Conservation (phyloP, 768 basidiomycete genomes). For the Mycena leptocephala region DNA sequence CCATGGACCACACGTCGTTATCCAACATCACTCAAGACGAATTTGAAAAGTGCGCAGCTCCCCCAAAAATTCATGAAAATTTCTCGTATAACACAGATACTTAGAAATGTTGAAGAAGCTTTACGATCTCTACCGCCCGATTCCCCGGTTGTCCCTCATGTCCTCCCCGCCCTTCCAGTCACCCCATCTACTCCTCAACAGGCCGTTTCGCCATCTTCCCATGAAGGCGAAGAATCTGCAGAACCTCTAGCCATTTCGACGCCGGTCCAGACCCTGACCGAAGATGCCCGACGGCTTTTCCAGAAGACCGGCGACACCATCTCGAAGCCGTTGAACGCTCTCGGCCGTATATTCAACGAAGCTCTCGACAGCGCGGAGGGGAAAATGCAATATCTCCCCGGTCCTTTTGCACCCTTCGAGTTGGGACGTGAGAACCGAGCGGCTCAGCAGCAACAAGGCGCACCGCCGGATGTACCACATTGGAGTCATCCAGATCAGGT, state of each 20-base stretch:
- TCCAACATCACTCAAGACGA: conserved; percentile 96
- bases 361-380: conserved; percentile 83
- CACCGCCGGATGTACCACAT: conserved; percentile 52
- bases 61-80: background rate
- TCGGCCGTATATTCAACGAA: conserved; percentile 90
- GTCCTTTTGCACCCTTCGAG: conserved; percentile 81
- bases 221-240: conserved; percentile 93
- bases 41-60: conserved; percentile 79
- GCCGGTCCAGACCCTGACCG: conserved; percentile 67
- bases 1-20: conserved; percentile 95
- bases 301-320: conserved; percentile 94
- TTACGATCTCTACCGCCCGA: conserved; percentile 63
- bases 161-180: conserved; percentile 33
- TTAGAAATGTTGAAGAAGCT: conserved; percentile 69
- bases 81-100: background rate
- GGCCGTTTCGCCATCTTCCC: conserved; percentile 57
- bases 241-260: conserved; percentile 79
- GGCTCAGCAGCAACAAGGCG: background rate
- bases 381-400: conserved; percentile 75
- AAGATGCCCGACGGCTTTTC: conserved; percentile 87
- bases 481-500: conserved; percentile 59
- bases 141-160: conserved; percentile 37
- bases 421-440: conserved; percentile 67
- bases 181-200: conserved; percentile 55
- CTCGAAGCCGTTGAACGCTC: conserved; percentile 92